phyloP scores from a whole-genome alignment of 306 rosid genomes.

The Cicer judaicum region DNA sequence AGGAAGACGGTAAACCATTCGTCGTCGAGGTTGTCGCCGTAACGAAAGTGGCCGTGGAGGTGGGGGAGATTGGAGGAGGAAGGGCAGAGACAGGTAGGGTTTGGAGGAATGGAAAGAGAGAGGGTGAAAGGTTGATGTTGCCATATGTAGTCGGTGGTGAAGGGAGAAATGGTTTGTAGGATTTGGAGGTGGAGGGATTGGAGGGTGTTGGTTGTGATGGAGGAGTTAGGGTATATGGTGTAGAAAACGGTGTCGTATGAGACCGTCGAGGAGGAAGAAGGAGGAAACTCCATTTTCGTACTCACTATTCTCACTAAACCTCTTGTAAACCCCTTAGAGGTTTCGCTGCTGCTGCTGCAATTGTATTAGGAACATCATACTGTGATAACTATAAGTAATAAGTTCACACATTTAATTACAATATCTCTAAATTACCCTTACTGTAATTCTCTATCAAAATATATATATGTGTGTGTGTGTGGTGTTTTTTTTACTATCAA shows the following conservation, averaged over 20 bases:
- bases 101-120: constrained; percentile 58
- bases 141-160: constrained; percentile 77
- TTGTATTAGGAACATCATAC: too few relatives aligned
- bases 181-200: constrained; percentile 86
- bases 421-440: too few relatives aligned
- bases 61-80: constrained; percentile 64
- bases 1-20: constrained; percentile 95
- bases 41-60: constrained; percentile 89
- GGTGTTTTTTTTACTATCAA: too few relatives aligned
- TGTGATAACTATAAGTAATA: too few relatives aligned
- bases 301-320: background rate
- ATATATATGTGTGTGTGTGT: too few relatives aligned
- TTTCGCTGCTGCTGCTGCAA: background rate
- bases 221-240: constrained; percentile 64
- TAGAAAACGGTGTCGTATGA: constrained; percentile 86
- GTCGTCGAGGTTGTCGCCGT: constrained; percentile 84
- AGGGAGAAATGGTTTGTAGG: constrained; percentile 59
- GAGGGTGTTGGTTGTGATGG: constrained; percentile 46
- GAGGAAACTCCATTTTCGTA: constrained; percentile 36
- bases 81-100: constrained; percentile 66
- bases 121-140: constrained; percentile 87
- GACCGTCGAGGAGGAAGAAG: constrained; percentile 38
- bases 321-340: background rate
- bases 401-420: too few relatives aligned
- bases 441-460: too few relatives aligned